Evolutionary conservation across 257 asterid genomes (phyloP), one percentile per base, ranked within the genome.

Genomic region (Schizonepeta tenuifolia): DNA sequence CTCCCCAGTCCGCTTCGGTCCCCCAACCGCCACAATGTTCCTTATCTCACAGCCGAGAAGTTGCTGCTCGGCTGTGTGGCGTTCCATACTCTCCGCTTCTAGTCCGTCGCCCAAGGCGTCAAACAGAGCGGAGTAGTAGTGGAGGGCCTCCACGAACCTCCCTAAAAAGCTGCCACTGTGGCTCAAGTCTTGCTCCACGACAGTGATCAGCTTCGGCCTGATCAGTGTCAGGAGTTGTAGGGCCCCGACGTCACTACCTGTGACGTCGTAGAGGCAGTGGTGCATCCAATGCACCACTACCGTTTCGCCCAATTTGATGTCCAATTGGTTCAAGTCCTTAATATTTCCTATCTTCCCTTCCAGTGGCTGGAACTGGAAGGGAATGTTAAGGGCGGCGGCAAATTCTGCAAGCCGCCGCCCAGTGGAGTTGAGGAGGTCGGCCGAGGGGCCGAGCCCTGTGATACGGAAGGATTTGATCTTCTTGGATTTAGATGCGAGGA

Each of bases 11-110:
- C 97, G 68, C 74, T 91, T 91, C 2, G 96, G 97, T 57, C 97
- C 97, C 1, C 94, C 95, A 0, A 92, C 96, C 0, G 96, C 96
- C 70, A 92, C 90, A 14, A 92, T 90, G 75, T 92, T 92, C 90
- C 95, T 77, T 1, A 92, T 92, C 76, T 92, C 97, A 44, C 88
- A 77, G 10, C 96, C 96, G 1, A 93, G 81, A 69, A 93, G 59
- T 74, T 91, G 98, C 83, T 89, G 97, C 83, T 93, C 98, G 86
- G 88, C 98, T 51, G 85, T 77, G 65, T 93, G 96, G 79, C 98
- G 83, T 78, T 93, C 98, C 70, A 78, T 44, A 61, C 96, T 93
- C 65, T 91, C 98, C 53, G 33, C 79, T 43, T 81, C 86, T 67
- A 83, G 69, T 17, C 96, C 96, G 12, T 89, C 97, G 79, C 97